Evolutionary conservation across 768 basidiomycete genomes (phyloP).

Genomic region (Russula dissimulans): DNA sequence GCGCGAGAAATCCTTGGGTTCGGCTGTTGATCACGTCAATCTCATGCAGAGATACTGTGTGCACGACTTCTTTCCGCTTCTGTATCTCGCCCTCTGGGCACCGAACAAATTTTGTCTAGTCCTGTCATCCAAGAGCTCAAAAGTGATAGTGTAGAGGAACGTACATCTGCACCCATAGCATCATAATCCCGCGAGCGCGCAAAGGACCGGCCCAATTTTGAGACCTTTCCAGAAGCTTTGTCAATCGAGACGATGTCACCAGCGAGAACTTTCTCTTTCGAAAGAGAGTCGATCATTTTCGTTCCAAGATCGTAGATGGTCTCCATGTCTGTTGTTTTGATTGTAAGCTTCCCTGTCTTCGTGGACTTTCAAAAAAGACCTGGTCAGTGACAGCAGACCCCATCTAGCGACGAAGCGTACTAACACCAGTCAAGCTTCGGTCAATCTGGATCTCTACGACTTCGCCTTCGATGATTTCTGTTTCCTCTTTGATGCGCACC

Average conservation of each 20-base stretch:
- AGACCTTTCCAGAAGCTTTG: conserved; percentile 93
- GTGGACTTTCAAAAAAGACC: conserved; percentile 53
- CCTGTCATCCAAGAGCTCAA: background rate
- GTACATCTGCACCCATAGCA: conserved; percentile 96
- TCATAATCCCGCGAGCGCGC: conserved; percentile 97
- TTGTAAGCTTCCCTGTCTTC: conserved; percentile 93
- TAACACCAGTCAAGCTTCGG: conserved; percentile 88
- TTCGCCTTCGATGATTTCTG: conserved; percentile 95
- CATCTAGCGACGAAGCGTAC: conserved; percentile 21
- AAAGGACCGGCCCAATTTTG: conserved; percentile 93
- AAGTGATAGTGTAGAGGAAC: conserved; percentile 26
- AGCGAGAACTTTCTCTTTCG: conserved; percentile 92
- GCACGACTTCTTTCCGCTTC: conserved; percentile 93
- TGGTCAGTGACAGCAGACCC: background rate
- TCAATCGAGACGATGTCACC: conserved; percentile 97
- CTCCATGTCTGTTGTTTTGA: conserved; percentile 99
- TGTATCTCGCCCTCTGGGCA: conserved; percentile 98
- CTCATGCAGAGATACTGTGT: conserved; percentile 96
- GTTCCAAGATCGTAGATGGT: conserved; percentile 97
- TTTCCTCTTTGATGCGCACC: conserved; percentile 95
- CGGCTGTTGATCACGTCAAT: conserved; percentile 99
- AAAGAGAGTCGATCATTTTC: conserved; percentile 97
- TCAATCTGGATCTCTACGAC: conserved; percentile 99
- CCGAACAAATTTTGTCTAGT: conserved; percentile 95
- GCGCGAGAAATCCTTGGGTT: conserved; percentile 95